Conservation (phyloP, 1,139 yeast genomes). For the Ogataea hybrid region DNA sequence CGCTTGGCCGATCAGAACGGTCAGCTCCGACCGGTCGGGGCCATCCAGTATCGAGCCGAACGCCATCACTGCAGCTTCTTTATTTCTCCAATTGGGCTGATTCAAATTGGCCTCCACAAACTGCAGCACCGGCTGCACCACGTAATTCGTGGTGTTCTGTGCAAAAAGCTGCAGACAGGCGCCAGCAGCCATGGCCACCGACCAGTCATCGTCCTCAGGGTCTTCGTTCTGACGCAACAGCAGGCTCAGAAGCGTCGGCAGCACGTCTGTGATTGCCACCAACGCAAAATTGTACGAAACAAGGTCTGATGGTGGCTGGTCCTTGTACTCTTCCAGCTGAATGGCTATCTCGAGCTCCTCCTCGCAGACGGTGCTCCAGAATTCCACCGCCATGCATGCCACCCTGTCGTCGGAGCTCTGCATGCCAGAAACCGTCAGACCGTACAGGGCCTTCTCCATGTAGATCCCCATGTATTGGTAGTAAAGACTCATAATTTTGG, state of each 20-base stretch:
- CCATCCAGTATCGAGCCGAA: conserved; percentile 97
- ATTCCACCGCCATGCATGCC: conserved; percentile 97
- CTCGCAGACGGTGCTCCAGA: conserved; percentile 97
- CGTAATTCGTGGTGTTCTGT: conserved; percentile 80
- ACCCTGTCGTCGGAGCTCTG: conserved; percentile 80
- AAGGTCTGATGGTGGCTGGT: conserved; percentile 39
- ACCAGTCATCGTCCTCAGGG: conserved; percentile 95
- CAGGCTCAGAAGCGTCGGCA: conserved; percentile 79
- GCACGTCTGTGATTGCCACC: conserved; percentile 77
- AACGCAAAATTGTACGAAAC: conserved; percentile 72
- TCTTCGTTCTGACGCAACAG: conserved; percentile 90
- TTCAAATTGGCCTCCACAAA: conserved; percentile 77
- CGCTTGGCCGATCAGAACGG: conserved; percentile 72
- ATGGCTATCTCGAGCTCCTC: conserved; percentile 83
- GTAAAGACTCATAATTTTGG: conserved; percentile 87
- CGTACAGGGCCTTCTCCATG: conserved; percentile 96
- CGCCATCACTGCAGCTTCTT: conserved; percentile 99
- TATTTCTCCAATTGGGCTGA: conserved; percentile 70
- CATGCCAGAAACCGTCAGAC: conserved; percentile 91
- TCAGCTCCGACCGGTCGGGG: conserved; percentile 75
- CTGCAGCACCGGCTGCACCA: conserved; percentile 77
- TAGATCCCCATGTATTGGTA: conserved; percentile 88
- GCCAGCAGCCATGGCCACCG: conserved; percentile 98
- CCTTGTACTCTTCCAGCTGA: conserved; percentile 59
- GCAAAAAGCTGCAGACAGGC: conserved; percentile 95